A percentile compares a stretch with the other conserved stretches of the same genome.
These are phyloP conservation scores for Abrus precatorius DNA, from an alignment of 306 rosid genomes.

Conservation along the genomic window DNA sequence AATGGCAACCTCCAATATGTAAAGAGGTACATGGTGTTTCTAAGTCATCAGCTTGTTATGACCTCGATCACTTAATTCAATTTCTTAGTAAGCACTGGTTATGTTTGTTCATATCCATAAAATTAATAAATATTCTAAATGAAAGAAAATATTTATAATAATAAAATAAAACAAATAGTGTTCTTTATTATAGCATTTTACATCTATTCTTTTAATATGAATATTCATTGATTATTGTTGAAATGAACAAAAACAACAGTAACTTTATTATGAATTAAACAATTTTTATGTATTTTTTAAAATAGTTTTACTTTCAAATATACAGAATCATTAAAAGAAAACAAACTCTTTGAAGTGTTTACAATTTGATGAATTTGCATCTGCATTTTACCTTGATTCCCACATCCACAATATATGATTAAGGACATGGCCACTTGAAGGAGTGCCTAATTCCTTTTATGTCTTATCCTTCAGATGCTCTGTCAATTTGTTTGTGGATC, in stretches of 20 bases:
- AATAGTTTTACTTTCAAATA: too few species aligned
- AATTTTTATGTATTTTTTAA: not conserved
- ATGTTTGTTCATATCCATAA: not conserved
- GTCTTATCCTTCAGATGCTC: conserved; percentile 8
- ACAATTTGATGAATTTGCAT: conserved; percentile 19
- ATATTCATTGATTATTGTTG: not conserved
- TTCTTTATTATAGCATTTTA: not conserved
- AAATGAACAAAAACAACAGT: not conserved
- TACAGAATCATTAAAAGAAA: not conserved
- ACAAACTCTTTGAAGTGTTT: not conserved
- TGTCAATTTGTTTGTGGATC: conserved; percentile 1
- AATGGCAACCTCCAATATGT: conserved; percentile 76
- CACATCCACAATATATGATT: not conserved
- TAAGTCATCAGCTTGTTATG: not conserved
- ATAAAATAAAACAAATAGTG: not conserved
- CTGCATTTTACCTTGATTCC: not conserved
- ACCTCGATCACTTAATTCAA: not conserved
- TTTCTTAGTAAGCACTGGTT: not conserved
- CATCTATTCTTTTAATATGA: not conserved
- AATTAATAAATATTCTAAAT: not conserved
- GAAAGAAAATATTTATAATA: not conserved
- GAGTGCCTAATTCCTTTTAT: not conserved
- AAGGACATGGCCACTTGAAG: not conserved
- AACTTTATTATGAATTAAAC: not conserved
- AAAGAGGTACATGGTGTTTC: conserved; percentile 64